phyloP scores from a whole-genome alignment of 1,284 basidiomycete genomes.

The Irpex sp. region DNA sequence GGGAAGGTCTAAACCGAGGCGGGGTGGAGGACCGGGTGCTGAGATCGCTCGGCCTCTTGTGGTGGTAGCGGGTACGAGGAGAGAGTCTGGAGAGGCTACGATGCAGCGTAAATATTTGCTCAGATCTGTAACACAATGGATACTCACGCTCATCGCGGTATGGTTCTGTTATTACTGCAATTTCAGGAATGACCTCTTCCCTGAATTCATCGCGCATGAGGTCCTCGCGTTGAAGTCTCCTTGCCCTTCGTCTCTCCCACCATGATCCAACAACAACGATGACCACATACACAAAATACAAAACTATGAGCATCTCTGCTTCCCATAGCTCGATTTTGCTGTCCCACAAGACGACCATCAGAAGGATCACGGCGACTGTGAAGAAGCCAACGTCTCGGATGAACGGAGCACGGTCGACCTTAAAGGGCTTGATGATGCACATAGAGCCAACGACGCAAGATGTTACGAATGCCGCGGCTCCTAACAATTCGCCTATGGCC shows the following conservation, averaged over 20 bases:
- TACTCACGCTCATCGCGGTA: slow-evolving; percentile 62
- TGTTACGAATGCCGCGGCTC: slow-evolving; percentile 94
- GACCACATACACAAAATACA: slow-evolving; percentile 80
- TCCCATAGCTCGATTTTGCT: slow-evolving; percentile 74
- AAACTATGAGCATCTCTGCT: slow-evolving; percentile 65
- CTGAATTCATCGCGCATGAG: slow-evolving; percentile 60
- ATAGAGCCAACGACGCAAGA: slow-evolving; percentile 95
- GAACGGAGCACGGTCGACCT: slow-evolving; percentile 78
- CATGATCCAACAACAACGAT: slow-evolving; percentile 79
- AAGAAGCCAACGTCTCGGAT: slow-evolving; percentile 95
- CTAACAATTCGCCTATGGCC: slow-evolving; percentile 92
- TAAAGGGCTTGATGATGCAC: slow-evolving; percentile 93
- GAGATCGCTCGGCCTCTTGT: slow-evolving; percentile 34
- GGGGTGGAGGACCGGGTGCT: slow-evolving; percentile 36
- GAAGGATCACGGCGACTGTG: slow-evolving; percentile 69
- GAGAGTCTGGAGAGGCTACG: not conserved
- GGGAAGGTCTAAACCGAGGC: slow-evolving; percentile 35
- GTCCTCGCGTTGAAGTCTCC: slow-evolving; percentile 42
- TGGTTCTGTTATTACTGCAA: slow-evolving; percentile 37
- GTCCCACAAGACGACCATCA: slow-evolving; percentile 81
- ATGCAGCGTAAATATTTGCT: not conserved
- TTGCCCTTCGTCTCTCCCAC: slow-evolving; percentile 62
- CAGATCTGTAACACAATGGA: no score
- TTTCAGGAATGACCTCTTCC: slow-evolving; percentile 39
- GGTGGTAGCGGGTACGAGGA: slow-evolving; percentile 2